Evolutionary conservation across 306 rosid species (phyloP), one percentile per base, ranked within the genome.

Genomic region (Medicago lupulina): DNA sequence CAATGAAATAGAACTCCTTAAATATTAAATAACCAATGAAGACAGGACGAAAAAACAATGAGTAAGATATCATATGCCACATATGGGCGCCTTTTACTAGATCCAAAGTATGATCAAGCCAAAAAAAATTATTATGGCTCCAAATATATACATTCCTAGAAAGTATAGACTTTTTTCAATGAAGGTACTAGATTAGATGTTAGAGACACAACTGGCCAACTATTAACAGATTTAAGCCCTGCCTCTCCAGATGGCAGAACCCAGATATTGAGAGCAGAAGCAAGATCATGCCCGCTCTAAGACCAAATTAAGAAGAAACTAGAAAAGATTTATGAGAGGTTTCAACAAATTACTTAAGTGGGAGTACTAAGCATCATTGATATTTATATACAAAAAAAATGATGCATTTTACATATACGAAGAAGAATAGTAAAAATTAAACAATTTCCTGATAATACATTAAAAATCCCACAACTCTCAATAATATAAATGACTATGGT

Each of bases 271-370:
- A 31, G 36, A 31, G 36, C 36, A 31, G 36, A 31, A 34, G 38
- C 38, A 34, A 34, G 38, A 34, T 34, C 38, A 34, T 5, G 38
- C 38, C 38, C 38, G 38, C 38, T 34, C 38, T 5, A 34, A 34
- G 5, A 34, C 38, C 38, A 34, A 40, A 40, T 40, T 61, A 46
- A 74, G 62, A 75, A 67, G 38, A 67, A 17, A 75, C 25, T 34
- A 63, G 51, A 63, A 60, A 61, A 63, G 16, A 62, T 28, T 74
- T 75, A 2, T 0, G 41, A 75, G 28, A 17, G 21, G 21, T 58
- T 58, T 58, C 64, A 21, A 15, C 11, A 39, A 58, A 58, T 23
- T 23, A 23, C 40, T 46, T n/a, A n/a, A n/a, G n/a, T n/a, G n/a
- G n/a, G 31, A n/a, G 39, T 43, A 62, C 12, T 16, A 49, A 18